Evolutionary conservation across 305 asterid species (phyloP).

Genomic region (Fraxinus ornus): DNA sequence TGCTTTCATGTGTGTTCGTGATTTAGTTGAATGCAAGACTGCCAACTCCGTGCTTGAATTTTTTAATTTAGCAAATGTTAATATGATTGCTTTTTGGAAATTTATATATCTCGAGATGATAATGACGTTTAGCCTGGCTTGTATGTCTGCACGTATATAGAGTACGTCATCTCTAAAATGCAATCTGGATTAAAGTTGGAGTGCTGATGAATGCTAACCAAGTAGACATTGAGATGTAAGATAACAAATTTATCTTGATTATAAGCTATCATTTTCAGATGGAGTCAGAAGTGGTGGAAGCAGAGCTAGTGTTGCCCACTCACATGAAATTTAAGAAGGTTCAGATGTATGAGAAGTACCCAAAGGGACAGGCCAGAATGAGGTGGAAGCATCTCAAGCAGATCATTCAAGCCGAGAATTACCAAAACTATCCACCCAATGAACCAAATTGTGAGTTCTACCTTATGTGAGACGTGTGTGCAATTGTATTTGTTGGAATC

Average conservation of each 20-base stretch:
- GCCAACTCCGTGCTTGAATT: background rate
- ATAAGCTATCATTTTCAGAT: conserved; percentile 23
- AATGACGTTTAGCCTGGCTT: background rate
- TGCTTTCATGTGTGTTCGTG: background rate
- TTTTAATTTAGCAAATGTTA: background rate
- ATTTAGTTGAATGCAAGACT: background rate
- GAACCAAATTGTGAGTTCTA: conserved; percentile 68
- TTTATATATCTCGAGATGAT: background rate
- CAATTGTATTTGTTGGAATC: conserved; percentile 2
- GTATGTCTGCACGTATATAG: background rate
- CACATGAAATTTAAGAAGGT: conserved; percentile 73
- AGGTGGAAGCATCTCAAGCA: conserved; percentile 96
- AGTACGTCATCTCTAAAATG: background rate
- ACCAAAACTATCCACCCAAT: conserved; percentile 58
- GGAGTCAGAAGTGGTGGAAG: conserved; percentile 87
- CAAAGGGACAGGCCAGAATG: conserved; percentile 80
- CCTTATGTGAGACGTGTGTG: background rate
- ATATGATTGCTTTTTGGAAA: background rate
- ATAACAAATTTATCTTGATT: background rate
- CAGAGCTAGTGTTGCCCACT: conserved; percentile 70
- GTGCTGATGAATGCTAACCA: background rate
- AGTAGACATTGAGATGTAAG: background rate
- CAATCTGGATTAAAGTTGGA: background rate
- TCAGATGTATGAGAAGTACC: conserved; percentile 82
- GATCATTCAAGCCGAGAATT: conserved; percentile 79